These are phyloP conservation scores for Cyclanthera cordifolia DNA, from an alignment of 306 rosid genomes.

Conservation along the genomic window DNA sequence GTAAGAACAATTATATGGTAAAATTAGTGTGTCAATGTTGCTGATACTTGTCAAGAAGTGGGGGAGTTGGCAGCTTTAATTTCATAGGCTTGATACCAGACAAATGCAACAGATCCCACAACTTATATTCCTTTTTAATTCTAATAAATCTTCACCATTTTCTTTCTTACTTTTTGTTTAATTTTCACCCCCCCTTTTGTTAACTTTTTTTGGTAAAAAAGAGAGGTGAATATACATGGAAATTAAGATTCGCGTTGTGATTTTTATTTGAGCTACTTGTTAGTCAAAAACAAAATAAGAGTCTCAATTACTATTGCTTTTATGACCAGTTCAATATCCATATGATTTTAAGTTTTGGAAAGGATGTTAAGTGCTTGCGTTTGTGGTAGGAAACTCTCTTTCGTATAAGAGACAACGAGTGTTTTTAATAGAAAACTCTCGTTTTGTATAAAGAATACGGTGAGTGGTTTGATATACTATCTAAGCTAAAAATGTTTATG, in stretches of 20 bases:
- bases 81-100: slow-evolving; percentile 4
- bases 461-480: no score
- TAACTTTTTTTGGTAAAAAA: neutral
- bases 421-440: no score
- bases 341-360: neutral
- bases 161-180: neutral
- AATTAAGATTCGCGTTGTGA: neutral
- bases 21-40: neutral
- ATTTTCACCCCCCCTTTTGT: neutral
- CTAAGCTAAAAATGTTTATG: no score
- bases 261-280: neutral
- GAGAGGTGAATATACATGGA: neutral
- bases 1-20: neutral
- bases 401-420: no score
- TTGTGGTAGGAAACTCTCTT: no score
- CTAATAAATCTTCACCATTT: neutral
- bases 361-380: no score
- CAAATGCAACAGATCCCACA: neutral
- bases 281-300: neutral
- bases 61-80: slow-evolving; percentile 4
- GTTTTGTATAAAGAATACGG: no score
- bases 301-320: neutral
- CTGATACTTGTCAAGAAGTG: slow-evolving; percentile 2
- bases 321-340: neutral
- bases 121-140: neutral